phyloP scores from a whole-genome alignment of 2,329 filamentous ascomycete species.

The Venturia asperata region DNA sequence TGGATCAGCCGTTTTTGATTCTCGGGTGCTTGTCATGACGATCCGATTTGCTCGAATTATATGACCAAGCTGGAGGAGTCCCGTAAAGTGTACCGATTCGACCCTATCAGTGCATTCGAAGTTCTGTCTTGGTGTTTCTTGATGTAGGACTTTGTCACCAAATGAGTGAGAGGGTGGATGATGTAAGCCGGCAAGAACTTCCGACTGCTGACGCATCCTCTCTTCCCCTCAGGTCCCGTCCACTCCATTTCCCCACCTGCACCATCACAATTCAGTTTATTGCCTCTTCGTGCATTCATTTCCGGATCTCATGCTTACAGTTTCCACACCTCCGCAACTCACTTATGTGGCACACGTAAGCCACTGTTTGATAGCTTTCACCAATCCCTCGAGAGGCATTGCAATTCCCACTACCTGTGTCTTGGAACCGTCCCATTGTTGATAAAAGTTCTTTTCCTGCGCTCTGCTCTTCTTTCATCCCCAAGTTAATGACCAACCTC shows the following conservation, averaged over 20 bases:
- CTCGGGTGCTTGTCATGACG: too few species aligned
- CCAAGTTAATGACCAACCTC: too few species aligned
- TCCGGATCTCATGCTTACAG: too few species aligned
- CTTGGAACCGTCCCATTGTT: neutral
- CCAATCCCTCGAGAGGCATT: neutral
- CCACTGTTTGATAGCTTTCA: neutral
- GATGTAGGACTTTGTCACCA: neutral
- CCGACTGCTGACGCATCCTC: neutral
- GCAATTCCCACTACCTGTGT: neutral
- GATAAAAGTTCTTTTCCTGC: neutral
- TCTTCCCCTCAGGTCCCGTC: too few species aligned
- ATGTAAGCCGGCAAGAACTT: too few species aligned
- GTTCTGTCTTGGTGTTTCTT: neutral
- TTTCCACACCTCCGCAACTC: neutral
- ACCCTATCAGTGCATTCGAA: neutral
- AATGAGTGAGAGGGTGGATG: neutral
- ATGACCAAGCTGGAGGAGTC: too few species aligned
- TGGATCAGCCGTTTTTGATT: too few species aligned
- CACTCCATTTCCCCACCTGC: neutral
- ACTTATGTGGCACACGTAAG: conserved; percentile 1
- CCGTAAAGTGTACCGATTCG: too few species aligned
- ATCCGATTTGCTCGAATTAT: too few species aligned
- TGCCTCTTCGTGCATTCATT: too few species aligned
- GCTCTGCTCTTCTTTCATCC: neutral
- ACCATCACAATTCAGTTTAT: neutral